Conservation (phyloP, 2,329 filamentous ascomycete species). For the Xylariomycetidae sp. region DNA sequence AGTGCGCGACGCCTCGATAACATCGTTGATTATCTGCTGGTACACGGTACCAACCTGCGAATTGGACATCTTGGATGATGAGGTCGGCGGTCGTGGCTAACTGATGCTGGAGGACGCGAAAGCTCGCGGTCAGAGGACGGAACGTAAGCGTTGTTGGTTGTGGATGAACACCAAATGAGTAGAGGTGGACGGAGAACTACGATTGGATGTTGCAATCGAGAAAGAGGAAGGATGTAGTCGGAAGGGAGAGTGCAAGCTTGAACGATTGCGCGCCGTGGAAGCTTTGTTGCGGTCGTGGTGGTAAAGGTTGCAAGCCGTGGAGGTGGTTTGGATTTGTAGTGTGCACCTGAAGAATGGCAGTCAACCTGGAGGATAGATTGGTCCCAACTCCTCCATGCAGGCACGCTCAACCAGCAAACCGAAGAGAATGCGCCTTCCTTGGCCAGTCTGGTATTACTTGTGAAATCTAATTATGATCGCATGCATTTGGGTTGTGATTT, state of each 20-base stretch:
- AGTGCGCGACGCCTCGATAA: constrained; percentile 85
- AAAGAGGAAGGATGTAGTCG: neutral
- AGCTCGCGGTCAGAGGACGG: too few species aligned
- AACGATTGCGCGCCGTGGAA: neutral
- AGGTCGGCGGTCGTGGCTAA: constrained; percentile 1
- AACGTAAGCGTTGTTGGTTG: too few species aligned
- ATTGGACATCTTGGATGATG: constrained; percentile 52
- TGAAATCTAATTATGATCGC: constrained; percentile 7
- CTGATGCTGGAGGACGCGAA: too few species aligned
- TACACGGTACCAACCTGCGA: constrained; percentile 71
- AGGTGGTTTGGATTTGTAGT: too few species aligned
- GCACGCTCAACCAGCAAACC: neutral
- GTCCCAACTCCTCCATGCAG: too few species aligned
- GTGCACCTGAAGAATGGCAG: too few species aligned
- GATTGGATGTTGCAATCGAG: constrained; percentile 1
- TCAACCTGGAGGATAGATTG: too few species aligned
- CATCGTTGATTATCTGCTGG: constrained; percentile 71
- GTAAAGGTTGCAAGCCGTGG: neutral
- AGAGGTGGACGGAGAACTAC: too few species aligned
- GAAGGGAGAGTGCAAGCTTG: too few species aligned
- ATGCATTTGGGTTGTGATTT: constrained; percentile 4
- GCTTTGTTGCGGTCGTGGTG: neutral
- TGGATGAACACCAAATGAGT: too few species aligned
- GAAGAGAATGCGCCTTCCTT: constrained; percentile 3
- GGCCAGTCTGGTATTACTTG: constrained; percentile 6